Conservation (phyloP, 768 basidiomycete species). For the Rhizopogon roseolus region DNA sequence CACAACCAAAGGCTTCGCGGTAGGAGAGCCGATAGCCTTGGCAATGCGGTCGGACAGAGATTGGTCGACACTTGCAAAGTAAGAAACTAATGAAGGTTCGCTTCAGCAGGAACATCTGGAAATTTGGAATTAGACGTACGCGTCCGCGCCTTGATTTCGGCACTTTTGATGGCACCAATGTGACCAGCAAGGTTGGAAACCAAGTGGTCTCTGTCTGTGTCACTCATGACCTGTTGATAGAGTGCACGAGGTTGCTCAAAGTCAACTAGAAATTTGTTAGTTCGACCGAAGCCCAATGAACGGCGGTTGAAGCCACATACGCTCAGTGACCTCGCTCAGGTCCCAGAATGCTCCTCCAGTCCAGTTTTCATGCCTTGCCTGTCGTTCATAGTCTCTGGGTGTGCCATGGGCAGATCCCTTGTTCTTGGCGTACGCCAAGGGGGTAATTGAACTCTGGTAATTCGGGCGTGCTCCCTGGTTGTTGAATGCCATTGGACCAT, state of each 20-base stretch:
- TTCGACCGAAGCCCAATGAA: neutral
- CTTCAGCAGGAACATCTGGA: neutral
- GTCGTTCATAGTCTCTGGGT: slow-evolving; percentile 32
- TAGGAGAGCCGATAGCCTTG: slow-evolving; percentile 57
- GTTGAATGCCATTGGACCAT: slow-evolving; percentile 61
- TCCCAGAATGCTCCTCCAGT: slow-evolving; percentile 65
- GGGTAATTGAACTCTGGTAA: slow-evolving; percentile 76
- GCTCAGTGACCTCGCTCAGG: slow-evolving; percentile 72
- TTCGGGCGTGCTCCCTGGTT: slow-evolving; percentile 85
- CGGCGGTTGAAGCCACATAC: slow-evolving; percentile 38
- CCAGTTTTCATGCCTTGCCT: slow-evolving; percentile 68
- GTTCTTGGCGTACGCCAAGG: slow-evolving; percentile 57
- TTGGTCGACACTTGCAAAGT: slow-evolving; percentile 78
- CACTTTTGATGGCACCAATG: slow-evolving; percentile 55
- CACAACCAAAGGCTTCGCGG: slow-evolving; percentile 55
- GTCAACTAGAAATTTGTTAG: slow-evolving; percentile 47
- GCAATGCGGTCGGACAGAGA: slow-evolving; percentile 73
- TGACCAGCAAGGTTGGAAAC: slow-evolving; percentile 66
- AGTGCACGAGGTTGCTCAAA: slow-evolving; percentile 79
- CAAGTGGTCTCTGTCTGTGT: slow-evolving; percentile 53
- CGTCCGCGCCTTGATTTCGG: slow-evolving; percentile 56
- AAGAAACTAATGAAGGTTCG: slow-evolving; percentile 45
- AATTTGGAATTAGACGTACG: slow-evolving; percentile 40
- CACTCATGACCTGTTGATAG: slow-evolving; percentile 64
- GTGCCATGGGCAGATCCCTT: slow-evolving; percentile 41